Percentiles rank a stretch among this genome's conserved stretches.
phyloP scores from a whole-genome alignment of 208 protist species.

The Acanthamoeba sp. region DNA sequence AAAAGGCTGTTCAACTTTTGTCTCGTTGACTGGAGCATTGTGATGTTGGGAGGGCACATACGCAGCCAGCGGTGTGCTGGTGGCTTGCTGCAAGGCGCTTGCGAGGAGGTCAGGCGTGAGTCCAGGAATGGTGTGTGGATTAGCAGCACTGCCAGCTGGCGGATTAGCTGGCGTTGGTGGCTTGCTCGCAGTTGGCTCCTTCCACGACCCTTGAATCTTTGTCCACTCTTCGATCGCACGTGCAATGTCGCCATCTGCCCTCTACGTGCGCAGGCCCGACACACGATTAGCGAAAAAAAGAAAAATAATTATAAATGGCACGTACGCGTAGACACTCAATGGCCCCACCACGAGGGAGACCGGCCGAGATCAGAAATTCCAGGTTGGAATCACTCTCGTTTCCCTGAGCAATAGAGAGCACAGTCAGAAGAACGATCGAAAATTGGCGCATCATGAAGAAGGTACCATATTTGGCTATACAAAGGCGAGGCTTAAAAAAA shows the following conservation, averaged over 20 bases:
- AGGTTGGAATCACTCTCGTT: background rate
- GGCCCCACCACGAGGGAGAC: background rate
- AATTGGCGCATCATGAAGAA: too few species aligned
- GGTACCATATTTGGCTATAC: too few species aligned
- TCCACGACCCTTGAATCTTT: background rate
- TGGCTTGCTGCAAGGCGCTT: background rate
- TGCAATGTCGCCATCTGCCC: background rate
- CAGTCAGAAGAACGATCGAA: too few species aligned
- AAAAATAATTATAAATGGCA: background rate
- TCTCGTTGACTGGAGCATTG: background rate
- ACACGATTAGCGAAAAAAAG: background rate
- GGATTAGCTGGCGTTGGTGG: background rate
- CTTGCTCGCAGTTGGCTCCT: background rate
- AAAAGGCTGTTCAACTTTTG: background rate
- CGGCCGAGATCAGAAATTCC: conserved; percentile 25
- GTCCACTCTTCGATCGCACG: conserved; percentile 11
- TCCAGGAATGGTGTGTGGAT: background rate
- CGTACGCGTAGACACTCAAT: background rate
- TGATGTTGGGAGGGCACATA: background rate
- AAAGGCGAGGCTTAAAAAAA: too few species aligned
- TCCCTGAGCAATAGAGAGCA: too few species aligned
- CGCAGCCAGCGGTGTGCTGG: background rate
- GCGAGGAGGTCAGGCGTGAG: background rate
- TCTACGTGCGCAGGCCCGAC: background rate
- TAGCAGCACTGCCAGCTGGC: background rate